Evolutionary conservation across 352 stramenopile species (phyloP), one percentile per base, ranked within the genome.

Genomic region (Phytopythium mirpurense): DNA sequence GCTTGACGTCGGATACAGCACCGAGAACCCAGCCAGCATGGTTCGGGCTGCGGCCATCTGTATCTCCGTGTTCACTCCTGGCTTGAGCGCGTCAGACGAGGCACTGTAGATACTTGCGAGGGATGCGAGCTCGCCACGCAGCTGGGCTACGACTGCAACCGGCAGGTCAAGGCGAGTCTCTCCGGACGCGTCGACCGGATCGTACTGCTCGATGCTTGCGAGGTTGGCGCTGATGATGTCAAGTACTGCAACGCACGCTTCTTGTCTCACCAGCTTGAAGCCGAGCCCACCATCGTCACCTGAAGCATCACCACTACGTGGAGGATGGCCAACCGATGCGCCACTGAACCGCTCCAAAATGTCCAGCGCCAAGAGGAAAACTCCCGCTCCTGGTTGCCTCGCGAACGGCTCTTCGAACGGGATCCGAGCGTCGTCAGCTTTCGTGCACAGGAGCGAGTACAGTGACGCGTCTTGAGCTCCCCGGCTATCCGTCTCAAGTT

Each of bases 401-500:
- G 67, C 86, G 57, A 88, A 95, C 0, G 84, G 78, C 36, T 90
- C 78, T 57, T 95, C 82, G 59, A 95, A 93, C 11, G 60, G 60
- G 47, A 74, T 41, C 27, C 6, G 40, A 14, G 34, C 36, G 23
- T 45, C 35, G 32, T 34, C 34, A 12, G 29, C 3, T 34, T 37
- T 43, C 11, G 35, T 19, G 26, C 32, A 32, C 48, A 45, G 24
- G 18, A 36, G 18, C 23, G 48, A 54, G 29, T 54, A 44, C 21
- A 54, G 24, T 18, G 48, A 42, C 21, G 48, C 35, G 23, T 54
- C 48, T 45, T 44, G 48, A 26, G 48, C 35, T 43, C 45, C 35
- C 14, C 48, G 48, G 3, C 16, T 24, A 45, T 24, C n/a, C 5
- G 14, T 54, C 18, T 54, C 36, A n/a, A 26, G 16, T 15, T 60